These are phyloP conservation scores for Geosmithia putterillii DNA, from an alignment of 2,329 filamentous ascomycete genomes.

Conservation along the genomic window DNA sequence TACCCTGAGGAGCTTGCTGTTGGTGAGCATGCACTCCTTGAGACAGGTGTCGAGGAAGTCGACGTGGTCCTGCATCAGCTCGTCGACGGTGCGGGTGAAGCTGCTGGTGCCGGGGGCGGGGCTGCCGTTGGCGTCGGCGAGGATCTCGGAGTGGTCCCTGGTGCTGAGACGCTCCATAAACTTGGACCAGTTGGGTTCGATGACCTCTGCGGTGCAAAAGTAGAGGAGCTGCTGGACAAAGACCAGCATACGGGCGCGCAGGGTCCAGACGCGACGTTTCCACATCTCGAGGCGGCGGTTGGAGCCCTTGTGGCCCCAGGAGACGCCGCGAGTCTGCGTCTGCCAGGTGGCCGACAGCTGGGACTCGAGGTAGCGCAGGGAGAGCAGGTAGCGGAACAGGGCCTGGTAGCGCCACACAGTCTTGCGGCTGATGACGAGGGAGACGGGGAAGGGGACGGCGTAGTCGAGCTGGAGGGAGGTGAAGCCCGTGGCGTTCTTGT, in stretches of 20 bases:
- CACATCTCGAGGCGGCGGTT: conserved; percentile 69
- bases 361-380: conserved; percentile 78
- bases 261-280: conserved; percentile 86
- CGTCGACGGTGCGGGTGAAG: conserved; percentile 68
- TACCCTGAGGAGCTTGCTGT: conserved; percentile 86
- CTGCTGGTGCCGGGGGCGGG: conserved; percentile 13
- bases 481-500: conserved; percentile 81
- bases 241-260: conserved; percentile 87
- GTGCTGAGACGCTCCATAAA: conserved; percentile 78
- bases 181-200: conserved; percentile 93
- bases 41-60: conserved; percentile 96
- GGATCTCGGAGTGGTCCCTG: conserved; percentile 26
- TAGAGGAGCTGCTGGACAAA: conserved; percentile 96
- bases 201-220: conserved; percentile 93
- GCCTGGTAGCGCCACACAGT: conserved; percentile 96
- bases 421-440: conserved; percentile 88
- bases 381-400: conserved; percentile 86
- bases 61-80: conserved; percentile 97
- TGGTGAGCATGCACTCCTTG: conserved; percentile 98
- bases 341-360: conserved; percentile 83
- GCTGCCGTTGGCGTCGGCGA: conserved; percentile 3
- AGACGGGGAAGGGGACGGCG: conserved; percentile 85
- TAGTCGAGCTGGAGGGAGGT: conserved; percentile 93
- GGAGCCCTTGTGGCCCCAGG: conserved; percentile 73
- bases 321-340: conserved; percentile 67